A percentile compares a stretch with the other conserved stretches of the same genome.
Evolutionary conservation across 73 alveolate genomes (phyloP).

Genomic region (Symbiodinium natans): DNA sequence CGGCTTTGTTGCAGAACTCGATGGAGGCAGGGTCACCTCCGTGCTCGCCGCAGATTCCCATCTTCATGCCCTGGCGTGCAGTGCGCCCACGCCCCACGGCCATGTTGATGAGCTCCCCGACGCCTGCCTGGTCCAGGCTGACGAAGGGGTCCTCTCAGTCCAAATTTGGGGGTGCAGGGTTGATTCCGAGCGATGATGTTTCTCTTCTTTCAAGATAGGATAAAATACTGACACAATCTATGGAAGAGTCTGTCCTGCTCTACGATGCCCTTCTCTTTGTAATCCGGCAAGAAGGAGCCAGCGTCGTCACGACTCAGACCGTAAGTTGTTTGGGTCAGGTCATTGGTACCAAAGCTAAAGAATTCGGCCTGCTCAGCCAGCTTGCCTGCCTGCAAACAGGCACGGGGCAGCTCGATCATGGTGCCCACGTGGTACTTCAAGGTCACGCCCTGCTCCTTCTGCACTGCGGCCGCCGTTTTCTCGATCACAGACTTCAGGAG

Average conservation of each 20-base stretch:
- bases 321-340: conserved; percentile 96
- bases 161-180: too few species aligned
- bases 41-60: conserved; percentile 97
- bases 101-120: conserved; percentile 95
- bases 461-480: background rate
- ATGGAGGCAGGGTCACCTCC: conserved; percentile 97
- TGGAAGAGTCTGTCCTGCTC: too few species aligned
- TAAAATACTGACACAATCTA: too few species aligned
- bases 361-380: background rate
- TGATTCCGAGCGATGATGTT: too few species aligned
- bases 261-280: conserved; percentile 22
- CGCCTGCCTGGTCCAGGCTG: conserved; percentile 95
- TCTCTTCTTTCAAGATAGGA: too few species aligned
- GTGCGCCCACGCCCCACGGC: conserved; percentile 94
- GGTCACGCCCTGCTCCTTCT: background rate
- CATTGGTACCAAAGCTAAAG: conserved; percentile 95
- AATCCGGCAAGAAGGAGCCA: conserved; percentile 94
- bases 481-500: background rate
- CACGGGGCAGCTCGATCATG: background rate
- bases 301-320: conserved; percentile 95
- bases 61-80: background rate
- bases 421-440: background rate
- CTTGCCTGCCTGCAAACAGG: background rate
- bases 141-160: conserved; percentile 92
- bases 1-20: conserved; percentile 94